Evolutionary conservation across 768 basidiomycete species (phyloP).

Genomic region (Trametopsis cervina): DNA sequence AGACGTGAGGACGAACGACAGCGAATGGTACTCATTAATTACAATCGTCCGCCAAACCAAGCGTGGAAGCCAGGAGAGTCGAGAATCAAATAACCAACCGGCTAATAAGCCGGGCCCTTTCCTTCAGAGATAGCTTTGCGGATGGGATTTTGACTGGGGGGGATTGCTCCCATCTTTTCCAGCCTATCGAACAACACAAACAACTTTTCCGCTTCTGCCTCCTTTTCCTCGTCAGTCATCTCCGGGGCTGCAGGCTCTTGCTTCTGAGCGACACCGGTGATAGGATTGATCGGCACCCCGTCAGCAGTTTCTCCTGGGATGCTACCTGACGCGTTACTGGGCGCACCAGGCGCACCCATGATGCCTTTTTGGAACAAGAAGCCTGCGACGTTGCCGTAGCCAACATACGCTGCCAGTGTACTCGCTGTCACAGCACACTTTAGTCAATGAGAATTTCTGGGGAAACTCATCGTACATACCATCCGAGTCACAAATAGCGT

Average conservation of each 20-base stretch:
- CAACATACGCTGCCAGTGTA: constrained; percentile 68
- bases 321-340: constrained; percentile 24
- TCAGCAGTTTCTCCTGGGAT: constrained; percentile 24
- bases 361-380: constrained; percentile 91
- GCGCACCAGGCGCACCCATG: constrained; percentile 45
- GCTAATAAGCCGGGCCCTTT: constrained; percentile 14
- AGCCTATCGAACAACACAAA: constrained; percentile 89
- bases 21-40: constrained; percentile 8
- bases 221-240: constrained; percentile 97
- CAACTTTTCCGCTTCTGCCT: constrained; percentile 85
- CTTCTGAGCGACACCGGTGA: constrained; percentile 65
- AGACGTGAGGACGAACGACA: not conserved
- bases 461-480: too few species aligned
- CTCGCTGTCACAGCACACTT: too few species aligned
- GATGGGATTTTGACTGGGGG: constrained; percentile 62
- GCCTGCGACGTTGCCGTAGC: constrained; percentile 95
- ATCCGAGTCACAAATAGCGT: constrained; percentile 74
- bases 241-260: constrained; percentile 31
- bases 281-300: constrained; percentile 64
- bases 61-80: not conserved
- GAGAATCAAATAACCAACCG: not conserved
- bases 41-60: not conserved
- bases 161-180: constrained; percentile 66
- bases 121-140: constrained; percentile 58
- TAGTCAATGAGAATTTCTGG: too few species aligned